Base-by-base conservation (phyloP, 2,329 filamentous ascomycete species). In the Diaporthe nobilis region DNA sequence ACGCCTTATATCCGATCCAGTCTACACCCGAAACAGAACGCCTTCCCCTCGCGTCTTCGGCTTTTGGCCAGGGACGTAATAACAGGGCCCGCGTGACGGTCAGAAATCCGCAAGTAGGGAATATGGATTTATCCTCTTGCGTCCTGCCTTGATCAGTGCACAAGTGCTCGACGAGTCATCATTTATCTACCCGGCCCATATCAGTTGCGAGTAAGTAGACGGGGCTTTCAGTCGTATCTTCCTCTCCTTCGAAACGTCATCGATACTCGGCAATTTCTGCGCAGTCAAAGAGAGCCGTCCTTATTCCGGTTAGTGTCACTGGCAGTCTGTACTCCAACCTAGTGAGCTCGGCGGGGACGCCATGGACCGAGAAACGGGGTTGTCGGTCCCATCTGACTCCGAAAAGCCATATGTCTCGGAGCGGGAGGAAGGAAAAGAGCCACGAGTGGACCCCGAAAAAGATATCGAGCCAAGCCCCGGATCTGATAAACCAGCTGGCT, bases 391-490 rank as follows among this genome's bases (percentile, higher is more conserved):
- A 4, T 71, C 63, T n/a, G 72, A 76, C 60, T 76, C 75, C 3
- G 75, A 76, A n/a, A 75, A 72, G 67, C 67, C 60, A 0, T 65
- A 75, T 31, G n/a, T 55, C 28, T 75, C 60, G 3, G 75, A 72
- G 12, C 67, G 53, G 22, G 72, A 75, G 28, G 65, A 75, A 15
- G 34, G 31, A n/a, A 17, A 9, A 17, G 25, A 55, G 15, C 28
- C 42, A 15, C 51, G 53, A 31, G 3, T 22, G 15, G 53, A 20
- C 25, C 34, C 28, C 4, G 61, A 57, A n/a, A 71, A 55, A 12
- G 57, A 67, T 2, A 8, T 42, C 31, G 63, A 44, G 47, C 34
- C 37, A 37, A 28, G 55, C 13, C 8, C 42, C 44, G 61, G 42
- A 49, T 67, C 61, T 49, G 61, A 49, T 17, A 34, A 67, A 49